Base-by-base conservation (phyloP, 192 early-diverging fungal genomes). In the Pilobolus umbonatus region DNA sequence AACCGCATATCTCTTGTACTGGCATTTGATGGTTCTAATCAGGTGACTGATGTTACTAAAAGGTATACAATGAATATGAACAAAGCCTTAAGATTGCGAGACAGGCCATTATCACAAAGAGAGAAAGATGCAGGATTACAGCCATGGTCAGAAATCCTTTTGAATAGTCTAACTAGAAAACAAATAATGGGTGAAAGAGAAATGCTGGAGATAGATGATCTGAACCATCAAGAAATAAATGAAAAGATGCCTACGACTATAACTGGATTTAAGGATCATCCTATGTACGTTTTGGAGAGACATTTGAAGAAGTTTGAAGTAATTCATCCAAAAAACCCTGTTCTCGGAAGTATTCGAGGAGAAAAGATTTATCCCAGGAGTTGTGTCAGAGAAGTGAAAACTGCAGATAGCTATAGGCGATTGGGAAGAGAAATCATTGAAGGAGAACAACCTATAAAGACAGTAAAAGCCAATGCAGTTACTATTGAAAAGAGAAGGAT, bases 281-380 rank as follows among this genome's bases (percentile, higher is more conserved):
- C 89, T 11, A 63, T 89, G 78, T 92, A 87, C 72, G 91, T 84
- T 11, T 74, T 98, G 51, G 85, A 94, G 51, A 76, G 93, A 40
- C 91, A 96, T 58, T 60, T 91, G 11, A 86, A 84, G 40, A 86
- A 91, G 51, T 83, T 77, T 51, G 86, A 98, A 55, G 72, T 91
- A 3, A 65, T 98, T 1, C 61, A 91, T 61, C 91, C 93, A 12
- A 62, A 65, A 0, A 57, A 69, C 19, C 83, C 90, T 7, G 61
- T 85, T n/a, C 67, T 98, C 8, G 95, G 94, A 5, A 60, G 76
- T 38, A 79, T 89, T 30, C 84, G 86, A 42, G 84, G 84, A 34
- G 89, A 95, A 49, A 59, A 74, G 1, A 85, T 98, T 2, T 98
- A 88, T 72, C 86, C 89, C 40, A 80, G 94, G 24, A 61, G 68